Evolutionary conservation across 2,329 filamentous ascomycete species (phyloP).

Genomic region (Ophiostoma pallidulum): DNA sequence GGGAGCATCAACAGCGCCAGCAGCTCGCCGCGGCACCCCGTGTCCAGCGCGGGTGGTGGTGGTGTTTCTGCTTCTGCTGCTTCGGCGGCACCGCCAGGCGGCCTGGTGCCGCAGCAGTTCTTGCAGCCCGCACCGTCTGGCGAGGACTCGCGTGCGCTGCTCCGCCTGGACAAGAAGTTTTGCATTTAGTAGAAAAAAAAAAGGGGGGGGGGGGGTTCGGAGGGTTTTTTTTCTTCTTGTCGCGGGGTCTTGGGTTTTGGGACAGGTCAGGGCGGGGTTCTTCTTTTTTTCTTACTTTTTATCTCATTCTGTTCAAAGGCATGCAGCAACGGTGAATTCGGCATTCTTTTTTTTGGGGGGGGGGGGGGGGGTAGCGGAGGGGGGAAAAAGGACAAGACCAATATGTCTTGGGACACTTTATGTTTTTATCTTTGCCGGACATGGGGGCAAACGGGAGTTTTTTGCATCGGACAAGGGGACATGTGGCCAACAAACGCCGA

Average conservation of each 20-base stretch:
- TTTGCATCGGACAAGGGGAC: too few relatives aligned
- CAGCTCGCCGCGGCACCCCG: conserved; percentile 41
- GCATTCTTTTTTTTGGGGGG: too few relatives aligned
- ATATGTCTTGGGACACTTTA: too few relatives aligned
- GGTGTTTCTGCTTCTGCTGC: not conserved
- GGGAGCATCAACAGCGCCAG: conserved; percentile 32
- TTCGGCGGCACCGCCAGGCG: not conserved
- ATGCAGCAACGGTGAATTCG: too few relatives aligned
- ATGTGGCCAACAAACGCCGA: too few relatives aligned
- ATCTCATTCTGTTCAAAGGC: too few relatives aligned
- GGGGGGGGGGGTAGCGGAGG: too few relatives aligned
- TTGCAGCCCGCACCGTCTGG: conserved; percentile 16
- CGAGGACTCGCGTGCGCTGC: conserved; percentile 17
- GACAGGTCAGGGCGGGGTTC: too few relatives aligned
- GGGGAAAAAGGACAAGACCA: too few relatives aligned
- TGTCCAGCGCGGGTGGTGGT: too few relatives aligned
- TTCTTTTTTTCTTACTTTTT: not conserved
- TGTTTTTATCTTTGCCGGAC: too few relatives aligned
- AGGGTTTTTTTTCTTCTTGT: not conserved
- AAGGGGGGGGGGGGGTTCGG: not conserved
- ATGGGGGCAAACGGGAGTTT: too few relatives aligned
- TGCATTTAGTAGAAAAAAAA: conserved; percentile 16
- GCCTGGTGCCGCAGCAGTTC: conserved; percentile 12
- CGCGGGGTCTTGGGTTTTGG: not conserved
- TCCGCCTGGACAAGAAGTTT: conserved; percentile 22